Percentiles rank a stretch among this genome's conserved stretches.
Evolutionary conservation across 768 basidiomycete species (phyloP).

Genomic region (Calocybe cyanea): DNA sequence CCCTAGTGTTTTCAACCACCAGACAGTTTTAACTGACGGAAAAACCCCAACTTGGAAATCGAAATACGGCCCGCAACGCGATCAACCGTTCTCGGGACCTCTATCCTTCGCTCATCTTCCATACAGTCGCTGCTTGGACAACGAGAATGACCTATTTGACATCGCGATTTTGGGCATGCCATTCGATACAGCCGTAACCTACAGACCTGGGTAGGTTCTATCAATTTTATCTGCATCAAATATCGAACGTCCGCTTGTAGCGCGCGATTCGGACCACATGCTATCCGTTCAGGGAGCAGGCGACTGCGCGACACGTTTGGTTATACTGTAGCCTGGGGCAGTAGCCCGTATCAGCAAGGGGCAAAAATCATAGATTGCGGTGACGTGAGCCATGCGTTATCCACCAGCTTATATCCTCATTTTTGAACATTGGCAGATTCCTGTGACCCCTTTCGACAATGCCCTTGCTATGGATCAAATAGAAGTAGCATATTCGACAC

Average conservation of each 20-base stretch:
- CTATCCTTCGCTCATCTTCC: slow-evolving; percentile 81
- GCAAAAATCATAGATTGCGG: slow-evolving; percentile 76
- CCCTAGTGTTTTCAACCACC: slow-evolving; percentile 1
- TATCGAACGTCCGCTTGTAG: slow-evolving; percentile 32
- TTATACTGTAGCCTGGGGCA: slow-evolving; percentile 71
- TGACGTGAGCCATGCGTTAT: slow-evolving; percentile 46
- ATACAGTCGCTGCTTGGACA: slow-evolving; percentile 67
- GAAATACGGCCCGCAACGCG: slow-evolving; percentile 73
- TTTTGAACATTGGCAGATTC: slow-evolving; percentile 52
- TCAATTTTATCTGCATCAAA: background rate
- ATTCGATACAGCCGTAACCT: slow-evolving; percentile 70
- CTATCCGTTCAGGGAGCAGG: slow-evolving; percentile 76
- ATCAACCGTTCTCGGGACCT: slow-evolving; percentile 77
- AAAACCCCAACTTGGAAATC: slow-evolving; percentile 48
- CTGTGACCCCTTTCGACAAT: slow-evolving; percentile 78
- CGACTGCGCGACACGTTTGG: slow-evolving; percentile 54
- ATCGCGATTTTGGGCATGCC: slow-evolving; percentile 81
- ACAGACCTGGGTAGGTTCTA: slow-evolving; percentile 45
- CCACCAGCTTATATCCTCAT: background rate
- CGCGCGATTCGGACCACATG: slow-evolving; percentile 85
- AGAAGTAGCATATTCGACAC: slow-evolving; percentile 76
- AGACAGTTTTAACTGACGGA: slow-evolving; percentile 9
- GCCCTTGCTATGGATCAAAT: slow-evolving; percentile 82
- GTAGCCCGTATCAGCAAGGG: slow-evolving; percentile 58
- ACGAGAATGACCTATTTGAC: slow-evolving; percentile 52